Base-by-base conservation (phyloP, 139 green algal genomes). In the Pseudopediastrum boryanum region DNA sequence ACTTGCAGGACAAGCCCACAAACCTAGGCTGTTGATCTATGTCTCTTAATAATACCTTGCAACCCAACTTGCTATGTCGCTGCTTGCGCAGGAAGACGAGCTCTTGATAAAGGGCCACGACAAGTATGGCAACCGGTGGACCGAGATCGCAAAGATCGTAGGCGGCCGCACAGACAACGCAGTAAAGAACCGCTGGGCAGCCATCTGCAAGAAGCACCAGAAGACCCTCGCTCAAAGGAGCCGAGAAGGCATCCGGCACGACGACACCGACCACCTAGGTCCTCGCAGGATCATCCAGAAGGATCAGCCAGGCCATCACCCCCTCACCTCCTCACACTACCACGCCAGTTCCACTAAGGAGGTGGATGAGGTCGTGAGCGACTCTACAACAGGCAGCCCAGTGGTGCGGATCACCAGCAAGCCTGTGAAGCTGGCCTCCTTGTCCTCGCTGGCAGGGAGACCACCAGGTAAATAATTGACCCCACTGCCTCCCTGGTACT, bases 111-210 rank as follows among this genome's bases (percentile, higher is more conserved):
- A 90, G 13, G 84, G 82, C 44, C 86, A 93, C 73, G 39, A 36
- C 12, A 54, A 71, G 3, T 80, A 86, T 33, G 90, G 90, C 58
- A 94, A 94, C 83, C 89, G 87, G 38, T 96, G 92, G 92, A 92
- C 92, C 1, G 74, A 86, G 27, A 96, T 96, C 52, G 89, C 92
- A 8, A 85, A 85, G 42, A 65, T 89, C 64, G 85, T 96, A 23
- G 85, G 88, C 3, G 91, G 92, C 29, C 85, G 90, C 35, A 94
- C 90, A 0, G 90, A 94, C 75, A 94, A 94, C 54, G 88, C 90
- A 0, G 85, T 94, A 4, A 94, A 94, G 71, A 91, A 92, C 83
- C 77, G 87, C 36, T 89, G 66, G 65, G 79, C 83, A 4, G 83
- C 83, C 0, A 44, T 88, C 2, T 76, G 74, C 27, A 88, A 88